Conservation (phyloP, 2,329 filamentous ascomycete genomes). For the Pseudogymnoascus pannorum region DNA sequence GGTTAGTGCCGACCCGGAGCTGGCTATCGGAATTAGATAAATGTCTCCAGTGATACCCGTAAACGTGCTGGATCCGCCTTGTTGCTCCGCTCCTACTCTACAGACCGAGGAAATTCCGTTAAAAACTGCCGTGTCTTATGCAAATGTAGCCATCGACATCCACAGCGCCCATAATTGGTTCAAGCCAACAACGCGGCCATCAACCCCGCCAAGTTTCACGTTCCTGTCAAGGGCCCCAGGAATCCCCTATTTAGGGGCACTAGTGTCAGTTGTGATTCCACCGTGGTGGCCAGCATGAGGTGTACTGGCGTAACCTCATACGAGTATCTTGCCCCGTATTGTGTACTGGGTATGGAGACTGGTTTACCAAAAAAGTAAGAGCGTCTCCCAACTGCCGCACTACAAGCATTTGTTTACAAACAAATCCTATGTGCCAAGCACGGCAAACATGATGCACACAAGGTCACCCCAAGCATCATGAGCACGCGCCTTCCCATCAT, state of each 20-base stretch:
- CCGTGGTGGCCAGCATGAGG: not conserved
- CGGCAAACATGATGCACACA: not conserved
- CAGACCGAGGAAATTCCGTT: not conserved
- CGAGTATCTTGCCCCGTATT: too few relatives aligned
- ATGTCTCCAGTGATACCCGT: not conserved
- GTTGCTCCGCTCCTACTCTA: not conserved
- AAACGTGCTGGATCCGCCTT: constrained; percentile 5
- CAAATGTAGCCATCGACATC: not conserved
- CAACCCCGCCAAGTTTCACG: not conserved
- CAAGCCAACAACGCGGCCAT: not conserved
- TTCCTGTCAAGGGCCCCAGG: not conserved
- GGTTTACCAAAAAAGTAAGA: not conserved
- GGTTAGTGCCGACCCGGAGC: not conserved
- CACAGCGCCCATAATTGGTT: not conserved
- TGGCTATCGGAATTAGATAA: not conserved
- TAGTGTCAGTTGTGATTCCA: not conserved
- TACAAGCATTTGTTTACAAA: not conserved
- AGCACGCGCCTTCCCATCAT: not conserved
- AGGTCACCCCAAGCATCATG: not conserved
- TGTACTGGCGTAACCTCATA: too few relatives aligned
- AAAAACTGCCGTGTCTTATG: not conserved
- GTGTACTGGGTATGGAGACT: not conserved
- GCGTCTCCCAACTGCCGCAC: not conserved
- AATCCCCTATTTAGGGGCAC: not conserved
- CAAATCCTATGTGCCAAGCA: not conserved